A percentile compares a stretch with the other conserved stretches of the same genome.
Conservation (phyloP, 176 grass and related monocot species). For the Triticum turgidum region DNA sequence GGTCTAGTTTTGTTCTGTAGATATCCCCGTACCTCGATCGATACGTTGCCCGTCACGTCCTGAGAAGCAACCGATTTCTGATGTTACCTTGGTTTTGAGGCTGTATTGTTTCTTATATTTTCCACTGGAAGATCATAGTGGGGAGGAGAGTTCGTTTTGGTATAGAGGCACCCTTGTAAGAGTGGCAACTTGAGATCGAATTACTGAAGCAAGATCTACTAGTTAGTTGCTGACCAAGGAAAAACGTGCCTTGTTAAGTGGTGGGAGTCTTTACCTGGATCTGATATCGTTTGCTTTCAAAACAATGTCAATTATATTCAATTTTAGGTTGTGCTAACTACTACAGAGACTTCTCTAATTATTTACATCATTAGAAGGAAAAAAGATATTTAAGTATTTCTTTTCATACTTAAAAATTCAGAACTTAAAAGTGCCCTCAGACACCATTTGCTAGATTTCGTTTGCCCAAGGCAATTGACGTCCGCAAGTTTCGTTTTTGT, state of each 20-base stretch:
- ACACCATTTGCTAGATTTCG: background rate
- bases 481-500: no score
- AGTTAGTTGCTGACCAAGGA: background rate
- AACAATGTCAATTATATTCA: background rate
- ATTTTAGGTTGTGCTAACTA: background rate
- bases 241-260: background rate
- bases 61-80: background rate
- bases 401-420: no score
- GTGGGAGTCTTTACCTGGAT: no score
- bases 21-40: background rate
- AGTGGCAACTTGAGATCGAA: background rate
- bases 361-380: background rate
- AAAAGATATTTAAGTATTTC: background rate
- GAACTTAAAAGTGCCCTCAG: background rate
- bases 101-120: background rate
- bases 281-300: background rate
- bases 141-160: background rate
- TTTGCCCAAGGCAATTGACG: background rate
- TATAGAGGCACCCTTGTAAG: background rate
- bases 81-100: background rate
- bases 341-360: background rate
- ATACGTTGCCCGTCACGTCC: background rate
- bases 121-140: background rate
- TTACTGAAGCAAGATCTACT: background rate
- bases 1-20: conserved; percentile 33